Conservation (phyloP, 2,329 filamentous ascomycete genomes). For the Alternaria sp. region DNA sequence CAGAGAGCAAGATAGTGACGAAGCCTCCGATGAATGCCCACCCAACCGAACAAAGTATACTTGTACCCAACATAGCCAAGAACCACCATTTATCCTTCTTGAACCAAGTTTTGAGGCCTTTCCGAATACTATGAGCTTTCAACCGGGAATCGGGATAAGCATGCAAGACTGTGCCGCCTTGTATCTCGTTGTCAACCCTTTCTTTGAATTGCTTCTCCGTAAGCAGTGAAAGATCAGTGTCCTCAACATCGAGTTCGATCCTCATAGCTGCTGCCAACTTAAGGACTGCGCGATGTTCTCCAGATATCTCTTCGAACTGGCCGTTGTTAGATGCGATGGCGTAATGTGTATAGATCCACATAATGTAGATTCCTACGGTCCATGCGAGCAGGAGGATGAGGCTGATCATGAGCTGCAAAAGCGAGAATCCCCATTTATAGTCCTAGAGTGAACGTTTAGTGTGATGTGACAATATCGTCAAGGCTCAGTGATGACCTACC, state of each 20-base stretch:
- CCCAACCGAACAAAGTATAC: neutral
- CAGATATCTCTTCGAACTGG: neutral
- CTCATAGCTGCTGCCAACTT: neutral
- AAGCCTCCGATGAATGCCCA: too few species aligned
- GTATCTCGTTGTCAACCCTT: neutral
- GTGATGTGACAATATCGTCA: accelerated
- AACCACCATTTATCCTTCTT: neutral
- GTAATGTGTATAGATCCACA: neutral
- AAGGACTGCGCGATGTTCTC: neutral
- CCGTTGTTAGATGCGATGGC: neutral
- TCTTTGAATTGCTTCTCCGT: neutral
- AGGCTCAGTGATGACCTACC: neutral
- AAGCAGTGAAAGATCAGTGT: neutral
- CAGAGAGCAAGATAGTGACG: neutral
- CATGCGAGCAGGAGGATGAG: neutral
- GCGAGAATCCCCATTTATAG: neutral
- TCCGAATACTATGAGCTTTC: neutral
- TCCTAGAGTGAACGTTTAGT: accelerated
- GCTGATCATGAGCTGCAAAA: neutral
- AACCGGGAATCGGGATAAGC: neutral
- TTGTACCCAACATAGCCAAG: neutral
- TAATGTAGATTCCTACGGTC: neutral
- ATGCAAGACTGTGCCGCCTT: neutral
- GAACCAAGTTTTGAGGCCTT: neutral
- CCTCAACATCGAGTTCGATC: neutral